Percentiles rank a stretch among this genome's conserved stretches.
These are phyloP conservation scores for Silene conica DNA, from an alignment of 148 eudicot species.

Conservation along the genomic window DNA sequence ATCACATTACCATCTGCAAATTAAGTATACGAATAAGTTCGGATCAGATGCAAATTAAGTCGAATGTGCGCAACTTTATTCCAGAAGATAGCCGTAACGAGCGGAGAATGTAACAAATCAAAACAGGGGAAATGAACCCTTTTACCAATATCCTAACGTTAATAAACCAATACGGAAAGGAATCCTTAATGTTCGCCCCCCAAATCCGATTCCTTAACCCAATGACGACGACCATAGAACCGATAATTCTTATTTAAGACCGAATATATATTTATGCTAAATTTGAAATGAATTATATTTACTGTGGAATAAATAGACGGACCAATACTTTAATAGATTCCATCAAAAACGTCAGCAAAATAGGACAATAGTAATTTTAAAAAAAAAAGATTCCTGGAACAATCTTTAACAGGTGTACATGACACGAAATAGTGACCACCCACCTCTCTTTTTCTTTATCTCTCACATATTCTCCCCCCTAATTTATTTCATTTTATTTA, in stretches of 20 bases:
- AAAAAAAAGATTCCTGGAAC: conserved; percentile 13
- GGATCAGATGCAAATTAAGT: not conserved
- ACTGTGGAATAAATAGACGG: not conserved
- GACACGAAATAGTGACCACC: conserved; percentile 6
- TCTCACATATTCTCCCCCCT: not conserved
- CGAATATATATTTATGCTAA: no score
- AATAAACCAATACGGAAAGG: not conserved
- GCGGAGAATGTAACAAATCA: not conserved
- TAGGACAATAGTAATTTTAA: not conserved
- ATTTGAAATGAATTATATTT: no score
- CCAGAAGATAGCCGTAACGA: not conserved
- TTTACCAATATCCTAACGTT: not conserved
- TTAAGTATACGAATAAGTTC: not conserved
- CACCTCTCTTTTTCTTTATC: not conserved
- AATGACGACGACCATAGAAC: not conserved
- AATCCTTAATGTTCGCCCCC: not conserved
- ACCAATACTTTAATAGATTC: conserved; percentile 2
- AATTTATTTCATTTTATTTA: not conserved
- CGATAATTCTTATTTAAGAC: not conserved
- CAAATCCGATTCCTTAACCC: conserved; percentile 3
- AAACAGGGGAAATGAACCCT: not conserved
- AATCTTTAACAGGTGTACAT: conserved; percentile 7
- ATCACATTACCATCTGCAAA: conserved; percentile 12
- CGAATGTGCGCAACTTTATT: not conserved
- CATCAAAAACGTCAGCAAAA: conserved; percentile 8